Percentiles rank a stretch among this genome's conserved stretches.
phyloP scores from a whole-genome alignment of 169 alveolate genomes.

The Perkinsus chesapeaki region DNA sequence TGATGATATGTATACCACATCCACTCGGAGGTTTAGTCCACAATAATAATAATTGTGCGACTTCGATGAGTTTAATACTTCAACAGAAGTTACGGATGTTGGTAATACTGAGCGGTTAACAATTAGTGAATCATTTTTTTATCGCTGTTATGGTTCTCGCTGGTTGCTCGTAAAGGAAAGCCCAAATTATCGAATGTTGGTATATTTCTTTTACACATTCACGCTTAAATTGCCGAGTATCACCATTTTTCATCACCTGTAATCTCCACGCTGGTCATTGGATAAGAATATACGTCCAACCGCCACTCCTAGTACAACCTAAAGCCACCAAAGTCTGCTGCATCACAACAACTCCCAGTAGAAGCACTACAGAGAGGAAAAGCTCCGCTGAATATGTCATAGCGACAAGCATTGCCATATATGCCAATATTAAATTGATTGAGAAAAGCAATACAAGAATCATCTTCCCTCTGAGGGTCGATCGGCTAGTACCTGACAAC shows the following conservation, averaged over 20 bases:
- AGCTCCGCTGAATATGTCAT: neutral
- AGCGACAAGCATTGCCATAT: neutral
- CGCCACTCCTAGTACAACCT: neutral
- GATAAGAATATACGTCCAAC: neutral
- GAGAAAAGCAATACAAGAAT: neutral
- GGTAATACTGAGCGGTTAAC: constrained; percentile 1
- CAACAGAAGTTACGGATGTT: neutral
- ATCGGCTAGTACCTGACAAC: neutral
- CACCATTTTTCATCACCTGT: neutral
- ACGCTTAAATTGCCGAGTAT: no score
- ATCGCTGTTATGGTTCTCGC: no score
- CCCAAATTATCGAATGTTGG: no score
- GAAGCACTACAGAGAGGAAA: neutral
- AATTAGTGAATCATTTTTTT: neutral
- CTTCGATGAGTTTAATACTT: neutral
- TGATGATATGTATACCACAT: neutral
- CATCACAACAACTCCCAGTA: neutral
- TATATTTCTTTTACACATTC: no score
- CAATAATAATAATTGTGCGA: neutral
- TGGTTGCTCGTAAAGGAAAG: no score
- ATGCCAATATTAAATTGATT: neutral
- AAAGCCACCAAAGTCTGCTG: neutral
- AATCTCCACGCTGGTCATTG: neutral
- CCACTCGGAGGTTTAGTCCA: constrained; percentile 5
- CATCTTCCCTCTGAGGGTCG: neutral